These are phyloP conservation scores for Mycoemilia scoparia DNA, from an alignment of 192 early-diverging fungal species.

Conservation along the genomic window DNA sequence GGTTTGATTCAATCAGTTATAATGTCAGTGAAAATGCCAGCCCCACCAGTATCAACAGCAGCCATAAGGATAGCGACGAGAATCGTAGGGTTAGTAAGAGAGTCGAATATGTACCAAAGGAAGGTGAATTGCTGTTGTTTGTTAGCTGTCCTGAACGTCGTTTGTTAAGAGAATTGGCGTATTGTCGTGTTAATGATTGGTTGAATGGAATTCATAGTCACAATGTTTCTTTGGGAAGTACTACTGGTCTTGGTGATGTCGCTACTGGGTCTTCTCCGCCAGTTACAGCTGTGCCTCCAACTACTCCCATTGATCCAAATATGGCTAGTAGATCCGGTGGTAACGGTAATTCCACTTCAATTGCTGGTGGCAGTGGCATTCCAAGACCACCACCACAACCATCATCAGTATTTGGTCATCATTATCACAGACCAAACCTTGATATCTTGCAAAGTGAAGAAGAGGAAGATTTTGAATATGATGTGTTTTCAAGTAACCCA, in stretches of 20 bases:
- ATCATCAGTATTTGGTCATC: neutral
- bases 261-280: too few relatives aligned
- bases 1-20: too few relatives aligned
- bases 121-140: slow-evolving; percentile 38
- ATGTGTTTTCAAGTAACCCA: too few relatives aligned
- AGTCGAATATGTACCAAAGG: slow-evolving; percentile 3
- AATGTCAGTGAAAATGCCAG: too few relatives aligned
- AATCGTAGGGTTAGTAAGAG: neutral
- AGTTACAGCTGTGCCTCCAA: too few relatives aligned
- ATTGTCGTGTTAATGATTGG: slow-evolving; percentile 50
- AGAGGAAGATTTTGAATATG: too few relatives aligned
- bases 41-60: too few relatives aligned
- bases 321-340: too few relatives aligned
- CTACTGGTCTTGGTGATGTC: too few relatives aligned
- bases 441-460: too few relatives aligned
- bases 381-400: neutral
- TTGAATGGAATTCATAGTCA: slow-evolving; percentile 33
- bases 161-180: slow-evolving; percentile 27
- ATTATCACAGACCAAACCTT: too few relatives aligned
- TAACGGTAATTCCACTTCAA: neutral
- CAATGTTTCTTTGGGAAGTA: neutral
- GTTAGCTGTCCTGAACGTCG: slow-evolving; percentile 39
- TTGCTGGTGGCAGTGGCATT: neutral
- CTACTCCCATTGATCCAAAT: too few relatives aligned
- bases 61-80: neutral